Percentiles rank a stretch among this genome's conserved stretches.
phyloP scores from a whole-genome alignment of 2,329 filamentous ascomycete genomes.

The Penicillium expansum region DNA sequence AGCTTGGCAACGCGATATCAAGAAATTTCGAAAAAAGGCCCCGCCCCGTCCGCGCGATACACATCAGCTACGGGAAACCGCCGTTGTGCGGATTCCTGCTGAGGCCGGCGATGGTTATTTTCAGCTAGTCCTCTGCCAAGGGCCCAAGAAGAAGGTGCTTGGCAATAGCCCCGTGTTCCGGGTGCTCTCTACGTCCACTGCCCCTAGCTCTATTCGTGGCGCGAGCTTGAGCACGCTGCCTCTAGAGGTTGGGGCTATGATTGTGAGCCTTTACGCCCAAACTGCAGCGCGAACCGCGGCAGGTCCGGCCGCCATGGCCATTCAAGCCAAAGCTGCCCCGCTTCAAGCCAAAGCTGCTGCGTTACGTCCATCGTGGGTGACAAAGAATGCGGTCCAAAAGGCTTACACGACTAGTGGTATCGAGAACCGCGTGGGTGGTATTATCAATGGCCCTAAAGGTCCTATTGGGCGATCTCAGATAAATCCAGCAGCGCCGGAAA shows the following conservation, averaged over 20 bases:
- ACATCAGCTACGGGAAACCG: conserved; percentile 61
- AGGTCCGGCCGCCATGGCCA: conserved; percentile 22
- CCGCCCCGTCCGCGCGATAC: conserved; percentile 45
- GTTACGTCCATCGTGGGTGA: conserved; percentile 31
- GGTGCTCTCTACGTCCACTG: conserved; percentile 63
- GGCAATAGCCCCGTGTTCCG: conserved; percentile 67
- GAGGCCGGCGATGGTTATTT: conserved; percentile 66
- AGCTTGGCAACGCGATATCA: conserved; percentile 66
- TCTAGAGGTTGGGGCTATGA: conserved; percentile 57
- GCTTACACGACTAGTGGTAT: conserved; percentile 35
- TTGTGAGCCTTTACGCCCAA: conserved; percentile 45
- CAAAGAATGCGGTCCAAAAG: conserved; percentile 31
- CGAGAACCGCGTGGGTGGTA: conserved; percentile 24
- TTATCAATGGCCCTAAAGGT: conserved; percentile 40
- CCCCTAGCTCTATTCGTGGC: conserved; percentile 60
- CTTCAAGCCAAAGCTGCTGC: conserved; percentile 29
- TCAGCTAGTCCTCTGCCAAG: conserved; percentile 61
- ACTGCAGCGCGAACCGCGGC: conserved; percentile 29
- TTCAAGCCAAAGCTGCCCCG: conserved; percentile 30
- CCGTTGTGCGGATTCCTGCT: conserved; percentile 63
- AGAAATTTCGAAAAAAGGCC: conserved; percentile 60
- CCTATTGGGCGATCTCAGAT: conserved; percentile 24
- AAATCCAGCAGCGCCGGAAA: conserved; percentile 28
- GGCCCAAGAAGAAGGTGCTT: conserved; percentile 56
- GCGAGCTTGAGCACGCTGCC: conserved; percentile 65